Percentiles rank a stretch among this genome's conserved stretches.
Evolutionary conservation across 306 rosid species (phyloP).

Genomic region (Abrus pulchellus): DNA sequence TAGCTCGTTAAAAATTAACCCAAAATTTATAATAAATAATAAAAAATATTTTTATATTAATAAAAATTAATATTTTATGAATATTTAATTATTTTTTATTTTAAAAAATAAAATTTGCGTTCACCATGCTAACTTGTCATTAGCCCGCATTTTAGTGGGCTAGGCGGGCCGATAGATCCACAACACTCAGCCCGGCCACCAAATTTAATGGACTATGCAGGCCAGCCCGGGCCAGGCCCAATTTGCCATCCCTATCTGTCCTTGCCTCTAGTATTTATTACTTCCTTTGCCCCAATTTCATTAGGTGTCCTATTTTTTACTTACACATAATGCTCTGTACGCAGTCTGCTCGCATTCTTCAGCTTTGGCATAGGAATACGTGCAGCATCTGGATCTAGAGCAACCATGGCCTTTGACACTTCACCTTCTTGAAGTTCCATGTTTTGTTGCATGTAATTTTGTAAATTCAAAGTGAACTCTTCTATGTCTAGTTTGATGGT

Average conservation of each 20-base stretch:
- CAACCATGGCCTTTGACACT: slow-evolving; percentile 88
- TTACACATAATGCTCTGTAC: slow-evolving; percentile 96
- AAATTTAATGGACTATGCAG: no score
- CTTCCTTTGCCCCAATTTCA: slow-evolving; percentile 15
- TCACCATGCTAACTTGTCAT: no score
- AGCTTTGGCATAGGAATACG: slow-evolving; percentile 78
- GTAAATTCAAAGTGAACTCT: slow-evolving; percentile 72
- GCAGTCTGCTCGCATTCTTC: slow-evolving; percentile 76
- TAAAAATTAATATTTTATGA: no score
- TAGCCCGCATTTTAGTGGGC: no score
- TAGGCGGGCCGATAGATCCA: no score
- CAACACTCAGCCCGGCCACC: no score
- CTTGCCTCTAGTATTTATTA: neutral
- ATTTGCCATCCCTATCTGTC: neutral
- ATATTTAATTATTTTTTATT: no score
- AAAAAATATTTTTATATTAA: no score
- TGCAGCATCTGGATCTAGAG: slow-evolving; percentile 73
- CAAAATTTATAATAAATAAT: no score
- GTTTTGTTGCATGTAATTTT: slow-evolving; percentile 69
- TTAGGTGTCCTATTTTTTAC: slow-evolving; percentile 40
- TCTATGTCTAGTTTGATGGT: slow-evolving; percentile 72
- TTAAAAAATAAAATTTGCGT: no score
- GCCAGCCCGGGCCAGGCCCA: no score
- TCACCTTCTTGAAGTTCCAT: slow-evolving; percentile 82
- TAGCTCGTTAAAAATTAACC: no score